Percentiles rank a stretch among this genome's conserved stretches.
Evolutionary conservation across 805 yeast species (phyloP).

Genomic region (Ogataea chonburiensis): DNA sequence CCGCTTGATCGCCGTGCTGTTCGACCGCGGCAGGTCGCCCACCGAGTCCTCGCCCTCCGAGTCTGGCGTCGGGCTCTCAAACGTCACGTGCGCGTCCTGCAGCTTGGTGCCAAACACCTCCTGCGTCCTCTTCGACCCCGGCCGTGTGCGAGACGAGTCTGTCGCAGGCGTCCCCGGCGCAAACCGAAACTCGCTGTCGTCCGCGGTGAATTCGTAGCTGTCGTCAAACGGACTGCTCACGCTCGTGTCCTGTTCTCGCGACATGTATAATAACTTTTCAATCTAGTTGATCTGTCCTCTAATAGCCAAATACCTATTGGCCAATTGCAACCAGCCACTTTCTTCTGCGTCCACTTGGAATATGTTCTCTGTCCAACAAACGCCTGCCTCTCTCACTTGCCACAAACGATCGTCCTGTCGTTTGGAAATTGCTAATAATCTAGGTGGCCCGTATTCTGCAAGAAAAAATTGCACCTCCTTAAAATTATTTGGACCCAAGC

Average conservation of each 20-base stretch:
- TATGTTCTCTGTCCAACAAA: no score
- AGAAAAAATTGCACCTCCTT: slow-evolving; percentile 10
- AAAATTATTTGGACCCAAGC: slow-evolving; percentile 1
- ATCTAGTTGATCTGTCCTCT: slow-evolving; percentile 13
- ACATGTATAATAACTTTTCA: no score
- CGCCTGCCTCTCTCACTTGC: no score
- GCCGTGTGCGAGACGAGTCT: slow-evolving; percentile 14
- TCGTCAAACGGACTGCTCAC: slow-evolving; percentile 21
- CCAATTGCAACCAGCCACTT: background rate
- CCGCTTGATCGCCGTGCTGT: slow-evolving; percentile 61
- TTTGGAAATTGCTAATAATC: slow-evolving; percentile 2
- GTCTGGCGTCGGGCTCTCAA: slow-evolving; percentile 17
- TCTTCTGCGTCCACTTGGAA: no score
- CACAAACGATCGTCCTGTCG: background rate
- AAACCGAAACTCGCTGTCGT: slow-evolving; percentile 12
- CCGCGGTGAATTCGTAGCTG: slow-evolving; percentile 17
- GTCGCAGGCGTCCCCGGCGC: slow-evolving; percentile 11
- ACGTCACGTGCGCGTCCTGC: slow-evolving; percentile 24
- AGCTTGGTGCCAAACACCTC: slow-evolving; percentile 10
- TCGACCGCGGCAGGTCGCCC: slow-evolving; percentile 31
- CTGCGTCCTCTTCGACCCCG: slow-evolving; percentile 12
- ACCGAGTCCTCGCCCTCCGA: slow-evolving; percentile 25
- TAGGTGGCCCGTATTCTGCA: slow-evolving; percentile 9
- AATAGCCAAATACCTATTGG: background rate
- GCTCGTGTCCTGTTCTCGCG: slow-evolving; percentile 15